Evolutionary conservation across 805 yeast genomes (phyloP), one percentile per base, ranked within the genome.

Genomic region (Hanseniaspora pseudoguilliermondii): DNA sequence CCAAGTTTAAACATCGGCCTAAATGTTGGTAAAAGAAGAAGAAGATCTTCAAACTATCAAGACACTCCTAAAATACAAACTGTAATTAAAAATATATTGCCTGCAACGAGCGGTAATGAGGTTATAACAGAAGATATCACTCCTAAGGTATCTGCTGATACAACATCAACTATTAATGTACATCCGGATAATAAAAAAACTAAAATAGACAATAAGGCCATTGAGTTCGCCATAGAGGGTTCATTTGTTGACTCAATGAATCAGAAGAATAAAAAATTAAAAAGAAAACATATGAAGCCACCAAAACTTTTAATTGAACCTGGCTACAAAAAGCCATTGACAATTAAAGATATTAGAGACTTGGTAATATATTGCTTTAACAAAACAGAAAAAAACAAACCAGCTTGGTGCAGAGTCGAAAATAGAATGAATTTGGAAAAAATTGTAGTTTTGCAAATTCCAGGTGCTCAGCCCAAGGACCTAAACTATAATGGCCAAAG

Each of bases 381-480:
- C 8, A 76, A 73, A 35, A 70, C 69, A 6, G 66, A 72, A 47
- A 47, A 25, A 34, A 66, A 66, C 40, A 65, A 71, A 1, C 82
- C 83, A 1, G 65, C 66, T 13, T 80, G 81, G 80, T 60, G 77
- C n/a, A 66, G 69, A 18, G 61, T 84, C 6, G 68, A 63, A 2
- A 81, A 83, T 59, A 69, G 78, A 49, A 61, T 65, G 21, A 66
- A 72, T 3, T 69, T 86, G 2, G 65, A 73, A n/a, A 79, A 78
- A 57, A 75, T 83, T 2, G 80, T 84, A 0, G 69, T 80, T 25
- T 66, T 86, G 4, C 70, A 81, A 52, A 76, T 80, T 4, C 87
- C 93, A 0, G 95, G 95, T 0, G 65, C 89, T 13, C 69, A 73
- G 15, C 65, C 71, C 2, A 61, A 66, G 3, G 76, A 77, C 58